These are phyloP conservation scores for Orbilia oligospora DNA, from an alignment of 2,329 filamentous ascomycete species.

Conservation along the genomic window DNA sequence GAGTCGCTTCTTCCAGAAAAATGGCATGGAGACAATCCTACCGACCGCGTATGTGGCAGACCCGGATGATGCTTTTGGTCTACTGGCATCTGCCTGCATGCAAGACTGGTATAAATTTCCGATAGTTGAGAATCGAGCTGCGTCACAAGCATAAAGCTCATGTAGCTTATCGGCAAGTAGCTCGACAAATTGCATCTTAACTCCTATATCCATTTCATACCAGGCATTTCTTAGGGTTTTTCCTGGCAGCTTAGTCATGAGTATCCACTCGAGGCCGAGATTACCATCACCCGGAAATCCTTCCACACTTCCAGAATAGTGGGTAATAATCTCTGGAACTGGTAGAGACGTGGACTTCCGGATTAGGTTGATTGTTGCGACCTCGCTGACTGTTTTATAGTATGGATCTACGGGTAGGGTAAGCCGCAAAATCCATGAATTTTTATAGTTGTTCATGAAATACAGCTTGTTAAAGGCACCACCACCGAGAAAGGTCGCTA, in stretches of 20 bases:
- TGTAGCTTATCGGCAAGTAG: constrained; percentile 65
- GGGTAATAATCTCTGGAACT: constrained; percentile 62
- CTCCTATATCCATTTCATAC: constrained; percentile 21
- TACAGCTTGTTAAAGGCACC: constrained; percentile 39
- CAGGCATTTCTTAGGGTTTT: constrained; percentile 63
- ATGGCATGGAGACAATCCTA: constrained; percentile 65
- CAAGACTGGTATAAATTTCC: constrained; percentile 64
- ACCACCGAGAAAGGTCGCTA: background rate
- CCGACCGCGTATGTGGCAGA: constrained; percentile 52
- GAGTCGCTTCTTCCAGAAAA: constrained; percentile 66
- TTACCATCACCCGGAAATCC: constrained; percentile 63
- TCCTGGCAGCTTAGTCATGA: constrained; percentile 65
- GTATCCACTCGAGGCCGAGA: constrained; percentile 65
- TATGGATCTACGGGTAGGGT: constrained; percentile 27
- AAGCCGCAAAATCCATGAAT: constrained; percentile 14
- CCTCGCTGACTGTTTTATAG: constrained; percentile 27
- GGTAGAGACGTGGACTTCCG: constrained; percentile 63
- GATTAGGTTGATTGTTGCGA: constrained; percentile 64
- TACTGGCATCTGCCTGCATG: background rate
- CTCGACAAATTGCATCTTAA: constrained; percentile 63
- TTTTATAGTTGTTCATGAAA: background rate
- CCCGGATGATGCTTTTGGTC: background rate
- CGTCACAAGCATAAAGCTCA: constrained; percentile 64
- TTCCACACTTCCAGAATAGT: constrained; percentile 9
- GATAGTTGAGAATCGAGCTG: constrained; percentile 61